Base-by-base conservation (phyloP, 345 rosid species). In the Camelina neglecta region DNA sequence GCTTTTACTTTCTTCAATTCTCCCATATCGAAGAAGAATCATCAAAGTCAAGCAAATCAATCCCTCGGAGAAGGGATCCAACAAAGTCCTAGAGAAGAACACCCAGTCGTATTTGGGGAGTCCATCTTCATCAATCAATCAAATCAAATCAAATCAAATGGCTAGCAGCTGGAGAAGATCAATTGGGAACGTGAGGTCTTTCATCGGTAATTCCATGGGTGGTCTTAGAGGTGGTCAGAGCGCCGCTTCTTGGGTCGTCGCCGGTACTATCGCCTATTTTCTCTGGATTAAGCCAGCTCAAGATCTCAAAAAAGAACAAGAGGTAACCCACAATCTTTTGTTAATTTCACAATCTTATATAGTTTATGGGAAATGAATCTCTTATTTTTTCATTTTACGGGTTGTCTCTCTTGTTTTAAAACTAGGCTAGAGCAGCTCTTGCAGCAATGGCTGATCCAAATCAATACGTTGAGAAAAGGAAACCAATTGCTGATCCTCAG, bases 211-310 rank as follows among this genome's bases (percentile, higher is more conserved):
- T 41, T 85, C 96, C 29, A 80, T 85, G 91, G 97, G 98, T 47
- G 98, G 98, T 33, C 85, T 92, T 1, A 74, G 97, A 69, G 97
- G 99, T 41, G 81, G 88, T 36, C 75, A 80, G 65, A 95, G 75
- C 66, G 60, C 90, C 4, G 97, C 97, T 33, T 92, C 99, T 8
- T 95, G 99, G 97, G 75, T 81, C 21, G 97, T 95, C 26, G 97
- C 97, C 2, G 97, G 99, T 60, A 88, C 96, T 48, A 81, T 95
- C 21, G 99, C 99, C 2, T 95, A 92, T 75, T 89, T 77, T 79
- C 93, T 95, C 54, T 95, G 99, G 97, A 81, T 95, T 64, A 92
- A 90, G 79, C 99, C 99, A 23, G 76, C 97, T 54, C 97, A 86
- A 8, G 99, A 92, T 72, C 97, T 94, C 70, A 83, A 80, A 78